A percentile compares a stretch with the other conserved stretches of the same genome.
Evolutionary conservation across 192 early-diverging fungal genomes (phyloP).

Genomic region (Lunasporangiospora selenospora): DNA sequence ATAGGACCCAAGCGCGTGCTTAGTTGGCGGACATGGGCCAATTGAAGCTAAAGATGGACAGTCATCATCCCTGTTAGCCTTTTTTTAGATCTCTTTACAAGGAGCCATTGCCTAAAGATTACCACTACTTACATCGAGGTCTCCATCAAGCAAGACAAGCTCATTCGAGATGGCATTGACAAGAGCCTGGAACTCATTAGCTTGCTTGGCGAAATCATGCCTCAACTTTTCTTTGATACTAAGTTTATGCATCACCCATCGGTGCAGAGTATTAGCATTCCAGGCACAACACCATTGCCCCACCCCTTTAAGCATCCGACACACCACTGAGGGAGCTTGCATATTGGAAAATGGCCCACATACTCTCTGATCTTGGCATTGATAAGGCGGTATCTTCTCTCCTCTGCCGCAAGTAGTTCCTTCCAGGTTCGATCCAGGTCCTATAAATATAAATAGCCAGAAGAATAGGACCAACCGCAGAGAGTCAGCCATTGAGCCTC

Average conservation of each 20-base stretch:
- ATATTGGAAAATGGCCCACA: too few relatives aligned
- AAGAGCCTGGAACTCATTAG: conserved; percentile 79
- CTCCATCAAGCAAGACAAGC: conserved; percentile 77
- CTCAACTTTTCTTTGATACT: conserved; percentile 85
- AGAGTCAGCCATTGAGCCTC: too few relatives aligned
- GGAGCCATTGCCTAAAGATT: background rate
- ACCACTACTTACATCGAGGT: conserved; percentile 66
- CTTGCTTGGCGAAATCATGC: conserved; percentile 81
- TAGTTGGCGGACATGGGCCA: conserved; percentile 68
- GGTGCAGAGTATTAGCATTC: too few relatives aligned
- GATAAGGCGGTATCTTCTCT: conserved; percentile 78
- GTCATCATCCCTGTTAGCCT: too few relatives aligned
- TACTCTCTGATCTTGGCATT: conserved; percentile 87
- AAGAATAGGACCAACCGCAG: too few relatives aligned
- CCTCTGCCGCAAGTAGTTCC: conserved; percentile 75
- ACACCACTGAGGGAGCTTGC: too few relatives aligned
- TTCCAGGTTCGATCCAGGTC: conserved; percentile 87
- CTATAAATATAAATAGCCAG: conserved; percentile 48
- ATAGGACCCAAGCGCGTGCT: conserved; percentile 60
- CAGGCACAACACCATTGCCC: too few relatives aligned
- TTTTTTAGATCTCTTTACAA: too few relatives aligned
- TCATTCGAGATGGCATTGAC: conserved; percentile 74
- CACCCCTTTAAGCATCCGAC: background rate
- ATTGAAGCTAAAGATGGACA: conserved; percentile 37
- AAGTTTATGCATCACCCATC: background rate